These are phyloP conservation scores for Moniliella sp. DNA, from an alignment of 1,284 basidiomycete species.

Conservation along the genomic window DNA sequence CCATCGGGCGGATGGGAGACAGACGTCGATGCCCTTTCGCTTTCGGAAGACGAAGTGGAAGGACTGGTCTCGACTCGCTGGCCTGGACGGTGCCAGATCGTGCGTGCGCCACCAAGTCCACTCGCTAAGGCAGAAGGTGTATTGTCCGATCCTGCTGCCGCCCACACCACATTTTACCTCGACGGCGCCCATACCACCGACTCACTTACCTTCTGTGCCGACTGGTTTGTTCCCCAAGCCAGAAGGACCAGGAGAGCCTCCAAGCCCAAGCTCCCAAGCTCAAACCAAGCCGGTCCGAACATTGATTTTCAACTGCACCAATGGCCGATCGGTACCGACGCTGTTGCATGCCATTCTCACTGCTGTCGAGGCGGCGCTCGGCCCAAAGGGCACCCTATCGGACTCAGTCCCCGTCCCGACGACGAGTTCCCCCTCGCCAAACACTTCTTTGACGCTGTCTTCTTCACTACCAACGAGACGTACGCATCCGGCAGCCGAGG, in stretches of 20 bases:
- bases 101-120: conserved; percentile 32
- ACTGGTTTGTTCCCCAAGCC: conserved; percentile 70
- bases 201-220: conserved; percentile 60
- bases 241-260: no score
- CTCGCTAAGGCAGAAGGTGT: no score
- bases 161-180: conserved; percentile 59
- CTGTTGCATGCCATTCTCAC: conserved; percentile 49
- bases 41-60: conserved; percentile 37
- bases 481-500: conserved; percentile 70
- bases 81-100: conserved; percentile 88
- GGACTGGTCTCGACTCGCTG: conserved; percentile 56
- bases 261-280: not conserved
- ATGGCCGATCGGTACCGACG: conserved; percentile 54
- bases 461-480: conserved; percentile 91
- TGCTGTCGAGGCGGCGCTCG: conserved; percentile 5
- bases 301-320: conserved; percentile 87
- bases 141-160: no score
- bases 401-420: not conserved
- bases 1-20: no score
- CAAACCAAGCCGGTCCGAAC: conserved; percentile 38
- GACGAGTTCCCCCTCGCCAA: conserved; percentile 17
- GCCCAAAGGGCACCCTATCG: not conserved
- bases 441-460: conserved; percentile 51
- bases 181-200: conserved; percentile 91
- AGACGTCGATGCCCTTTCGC: not conserved